Evolutionary conservation across 768 basidiomycete genomes (phyloP).

Genomic region (Kockovaella imperatae): DNA sequence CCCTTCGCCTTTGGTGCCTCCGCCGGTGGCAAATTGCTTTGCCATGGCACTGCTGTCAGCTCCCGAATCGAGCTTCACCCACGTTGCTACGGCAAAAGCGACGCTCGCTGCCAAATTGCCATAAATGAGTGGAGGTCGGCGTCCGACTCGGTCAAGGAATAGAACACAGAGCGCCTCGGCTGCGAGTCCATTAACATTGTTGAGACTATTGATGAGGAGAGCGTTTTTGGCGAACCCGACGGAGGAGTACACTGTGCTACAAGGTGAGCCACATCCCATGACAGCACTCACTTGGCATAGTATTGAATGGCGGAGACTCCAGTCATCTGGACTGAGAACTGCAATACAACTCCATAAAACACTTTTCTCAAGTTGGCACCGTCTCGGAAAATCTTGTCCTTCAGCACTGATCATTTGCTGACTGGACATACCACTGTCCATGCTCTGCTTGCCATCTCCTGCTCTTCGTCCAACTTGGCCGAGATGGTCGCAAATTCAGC

Average conservation of each 20-base stretch:
- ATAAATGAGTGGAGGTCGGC: conserved; percentile 49
- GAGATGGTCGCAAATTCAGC: conserved; percentile 40
- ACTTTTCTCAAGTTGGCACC: conserved; percentile 21
- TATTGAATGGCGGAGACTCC: conserved; percentile 56
- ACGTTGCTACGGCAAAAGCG: conserved; percentile 34
- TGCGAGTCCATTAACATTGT: conserved; percentile 59
- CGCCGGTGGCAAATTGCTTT: conserved; percentile 16
- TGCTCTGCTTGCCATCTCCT: conserved; percentile 43
- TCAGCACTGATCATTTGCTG: not conserved
- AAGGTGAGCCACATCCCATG: not conserved
- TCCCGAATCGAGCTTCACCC: not conserved
- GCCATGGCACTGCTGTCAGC: conserved; percentile 12
- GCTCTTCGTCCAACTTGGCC: conserved; percentile 37
- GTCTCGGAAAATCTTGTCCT: conserved; percentile 45
- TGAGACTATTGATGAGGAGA: conserved; percentile 65
- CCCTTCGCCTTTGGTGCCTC: conserved; percentile 18
- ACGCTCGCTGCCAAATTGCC: conserved; percentile 26
- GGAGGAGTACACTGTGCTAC: conserved; percentile 8
- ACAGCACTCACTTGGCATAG: conserved; percentile 44
- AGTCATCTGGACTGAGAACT: conserved; percentile 58
- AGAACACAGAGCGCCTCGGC: conserved; percentile 56
- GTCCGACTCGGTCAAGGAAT: conserved; percentile 60
- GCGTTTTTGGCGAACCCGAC: conserved; percentile 26
- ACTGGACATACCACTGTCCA: conserved; percentile 39
- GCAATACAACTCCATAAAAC: conserved; percentile 45